Evolutionary conservation across 108 stramenopile species (phyloP), one percentile per base, ranked within the genome.

Genomic region (Parietichytrium sp.): DNA sequence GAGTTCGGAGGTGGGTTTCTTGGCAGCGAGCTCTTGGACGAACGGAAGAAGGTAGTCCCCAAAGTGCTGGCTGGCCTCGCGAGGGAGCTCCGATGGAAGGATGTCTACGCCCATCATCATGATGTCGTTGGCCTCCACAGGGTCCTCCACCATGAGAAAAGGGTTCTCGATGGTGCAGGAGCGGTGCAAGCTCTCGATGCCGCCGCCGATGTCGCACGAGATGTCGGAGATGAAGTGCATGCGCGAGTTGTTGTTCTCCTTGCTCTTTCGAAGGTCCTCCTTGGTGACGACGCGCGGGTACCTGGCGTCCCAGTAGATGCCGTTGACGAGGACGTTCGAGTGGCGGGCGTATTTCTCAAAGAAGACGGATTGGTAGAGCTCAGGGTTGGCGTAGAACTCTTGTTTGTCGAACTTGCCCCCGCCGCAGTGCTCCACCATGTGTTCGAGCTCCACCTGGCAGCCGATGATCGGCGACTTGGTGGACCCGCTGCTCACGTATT

Each of bases 291-390:
- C 52, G 18, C 92, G 86, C 26, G 95, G 93, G 85, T 85, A 95
- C 29, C 91, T 84, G 49, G 89, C 84, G 79, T 95, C 93, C 95
- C 95, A 95, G 83, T 94, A 95, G 29, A 88, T 89, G 30, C 92
- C 88, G 83, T 93, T 94, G 25, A 93, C 84, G 29, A 95, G 45
- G 27, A 92, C 92, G 80, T 88, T 87, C 51, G 81, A 54, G 79
- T 90, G 83, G 4, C 93, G 93, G 47, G 91, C 91, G 42, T 93
- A 79, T 29, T 78, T 83, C 45, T 83, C 79, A 26, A 87, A 83
- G 86, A 95, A 95, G 31, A 83, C 81, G 30, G 88, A 85, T 78
- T 85, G 83, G 82, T 95, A 95, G n/a, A 81, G 48, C 13, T 51
- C 77, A 3, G 95, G 93, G 83, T 92, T 84, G 27, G 82, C 54